A percentile compares a stretch with the other conserved stretches of the same genome.
Conservation (phyloP, 305 asterid genomes). For the Striga hermonthica region DNA sequence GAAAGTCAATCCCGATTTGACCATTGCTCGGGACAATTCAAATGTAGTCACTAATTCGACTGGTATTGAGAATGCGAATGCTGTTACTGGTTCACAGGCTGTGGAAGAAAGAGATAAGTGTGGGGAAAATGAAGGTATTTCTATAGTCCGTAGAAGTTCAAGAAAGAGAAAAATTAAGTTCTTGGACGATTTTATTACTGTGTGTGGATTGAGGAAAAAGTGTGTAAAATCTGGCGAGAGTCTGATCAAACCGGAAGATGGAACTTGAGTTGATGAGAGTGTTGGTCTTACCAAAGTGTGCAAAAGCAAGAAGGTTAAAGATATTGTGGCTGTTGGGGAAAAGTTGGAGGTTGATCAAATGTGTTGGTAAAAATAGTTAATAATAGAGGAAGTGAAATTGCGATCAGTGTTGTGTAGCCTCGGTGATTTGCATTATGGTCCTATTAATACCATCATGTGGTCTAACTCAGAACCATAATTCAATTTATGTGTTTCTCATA, state of each 20-base stretch:
- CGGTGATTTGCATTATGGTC: too few species aligned
- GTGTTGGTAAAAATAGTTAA: too few species aligned
- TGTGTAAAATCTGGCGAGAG: constrained; percentile 30
- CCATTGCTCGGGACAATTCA: constrained; percentile 32
- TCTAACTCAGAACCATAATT: too few species aligned
- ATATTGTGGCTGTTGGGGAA: too few species aligned
- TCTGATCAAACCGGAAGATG: constrained; percentile 30
- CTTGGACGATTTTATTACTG: constrained; percentile 43
- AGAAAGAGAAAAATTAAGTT: constrained; percentile 59
- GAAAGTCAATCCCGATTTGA: too few species aligned
- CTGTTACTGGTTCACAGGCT: constrained; percentile 26
- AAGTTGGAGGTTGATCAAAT: too few species aligned
- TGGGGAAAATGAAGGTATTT: constrained; percentile 31
- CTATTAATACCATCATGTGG: too few species aligned
- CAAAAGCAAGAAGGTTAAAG: too few species aligned
- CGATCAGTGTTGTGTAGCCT: too few species aligned
- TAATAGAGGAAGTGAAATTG: too few species aligned
- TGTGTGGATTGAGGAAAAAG: constrained; percentile 31
- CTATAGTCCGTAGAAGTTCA: constrained; percentile 54
- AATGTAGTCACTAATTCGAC: constrained; percentile 31
- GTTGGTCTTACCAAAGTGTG: not conserved
- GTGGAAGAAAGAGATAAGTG: constrained; percentile 34
- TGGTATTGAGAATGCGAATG: constrained; percentile 21
- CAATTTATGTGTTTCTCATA: too few species aligned
- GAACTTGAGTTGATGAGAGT: constrained; percentile 27